Percentiles rank a stretch among this genome's conserved stretches.
phyloP scores from a whole-genome alignment of 768 basidiomycete species.

The Flagelloscypha sp. region DNA sequence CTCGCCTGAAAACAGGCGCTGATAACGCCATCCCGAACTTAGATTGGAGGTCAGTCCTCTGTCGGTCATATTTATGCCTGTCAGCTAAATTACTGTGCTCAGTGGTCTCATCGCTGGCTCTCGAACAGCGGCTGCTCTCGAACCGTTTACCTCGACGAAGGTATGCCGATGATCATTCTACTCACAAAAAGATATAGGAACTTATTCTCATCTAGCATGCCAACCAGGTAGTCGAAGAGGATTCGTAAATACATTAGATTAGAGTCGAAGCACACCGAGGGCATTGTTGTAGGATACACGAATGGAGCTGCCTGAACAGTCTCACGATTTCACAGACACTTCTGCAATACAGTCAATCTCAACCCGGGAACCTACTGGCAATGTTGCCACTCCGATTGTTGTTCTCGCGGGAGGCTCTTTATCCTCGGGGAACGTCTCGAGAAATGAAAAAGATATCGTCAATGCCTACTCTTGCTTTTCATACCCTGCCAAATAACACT shows the following conservation, averaged over 20 bases:
- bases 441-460: neutral
- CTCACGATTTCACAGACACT: no score
- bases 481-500: no score
- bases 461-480: no score
- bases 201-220: constrained; percentile 2
- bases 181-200: neutral
- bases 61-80: no score
- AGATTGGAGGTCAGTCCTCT: no score
- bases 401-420: constrained; percentile 30
- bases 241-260: constrained; percentile 13
- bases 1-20: constrained; percentile 34
- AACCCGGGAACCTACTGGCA: constrained; percentile 34
- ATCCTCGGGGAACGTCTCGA: neutral
- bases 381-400: constrained; percentile 30
- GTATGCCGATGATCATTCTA: constrained; percentile 14
- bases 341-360: constrained; percentile 40
- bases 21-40: constrained; percentile 44
- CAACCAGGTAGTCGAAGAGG: constrained; percentile 8
- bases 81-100: no score
- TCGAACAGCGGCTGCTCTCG: constrained; percentile 65
- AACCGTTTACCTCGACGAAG: constrained; percentile 30
- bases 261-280: constrained; percentile 5
- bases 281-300: no score
- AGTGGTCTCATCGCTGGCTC: constrained; percentile 70
- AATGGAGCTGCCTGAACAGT: no score